phyloP scores from a whole-genome alignment of 225 moss, liverwort and hornwort species.

The Pleurozium schreberi region DNA sequence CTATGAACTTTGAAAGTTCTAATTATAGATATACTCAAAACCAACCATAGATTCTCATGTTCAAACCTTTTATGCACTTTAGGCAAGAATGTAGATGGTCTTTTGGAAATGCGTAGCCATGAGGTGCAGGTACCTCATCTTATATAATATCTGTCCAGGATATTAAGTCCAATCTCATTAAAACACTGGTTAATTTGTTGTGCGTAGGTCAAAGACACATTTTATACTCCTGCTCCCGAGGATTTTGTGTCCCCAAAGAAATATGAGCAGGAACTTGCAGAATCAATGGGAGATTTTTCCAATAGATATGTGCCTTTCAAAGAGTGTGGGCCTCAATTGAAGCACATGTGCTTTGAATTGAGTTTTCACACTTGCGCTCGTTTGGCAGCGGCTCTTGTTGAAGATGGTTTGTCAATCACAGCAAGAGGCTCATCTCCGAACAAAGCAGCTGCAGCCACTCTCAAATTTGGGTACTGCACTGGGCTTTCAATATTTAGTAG shows the following conservation, averaged over 20 bases:
- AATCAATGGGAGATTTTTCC: background rate
- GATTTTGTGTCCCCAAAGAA: background rate
- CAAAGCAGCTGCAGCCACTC: background rate
- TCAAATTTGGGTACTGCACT: constrained; percentile 13
- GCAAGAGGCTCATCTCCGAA: background rate
- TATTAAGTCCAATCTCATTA: background rate
- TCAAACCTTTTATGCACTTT: background rate
- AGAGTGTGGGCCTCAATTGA: constrained; percentile 1
- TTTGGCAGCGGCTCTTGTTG: constrained; percentile 5
- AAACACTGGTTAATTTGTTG: background rate
- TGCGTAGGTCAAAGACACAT: background rate
- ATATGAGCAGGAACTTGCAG: background rate
- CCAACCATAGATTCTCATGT: background rate
- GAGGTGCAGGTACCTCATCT: background rate
- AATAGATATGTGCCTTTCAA: background rate
- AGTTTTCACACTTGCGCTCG: background rate
- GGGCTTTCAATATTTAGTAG: background rate
- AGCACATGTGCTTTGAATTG: constrained; percentile 11
- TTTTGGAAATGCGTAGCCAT: background rate
- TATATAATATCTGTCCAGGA: background rate
- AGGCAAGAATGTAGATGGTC: background rate
- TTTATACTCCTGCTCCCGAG: constrained; percentile 4
- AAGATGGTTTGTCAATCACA: background rate
- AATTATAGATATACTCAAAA: background rate
- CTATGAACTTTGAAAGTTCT: background rate